These are phyloP conservation scores for Phialemonium atrogriseum DNA, from an alignment of 2,329 filamentous ascomycete species.

Conservation along the genomic window DNA sequence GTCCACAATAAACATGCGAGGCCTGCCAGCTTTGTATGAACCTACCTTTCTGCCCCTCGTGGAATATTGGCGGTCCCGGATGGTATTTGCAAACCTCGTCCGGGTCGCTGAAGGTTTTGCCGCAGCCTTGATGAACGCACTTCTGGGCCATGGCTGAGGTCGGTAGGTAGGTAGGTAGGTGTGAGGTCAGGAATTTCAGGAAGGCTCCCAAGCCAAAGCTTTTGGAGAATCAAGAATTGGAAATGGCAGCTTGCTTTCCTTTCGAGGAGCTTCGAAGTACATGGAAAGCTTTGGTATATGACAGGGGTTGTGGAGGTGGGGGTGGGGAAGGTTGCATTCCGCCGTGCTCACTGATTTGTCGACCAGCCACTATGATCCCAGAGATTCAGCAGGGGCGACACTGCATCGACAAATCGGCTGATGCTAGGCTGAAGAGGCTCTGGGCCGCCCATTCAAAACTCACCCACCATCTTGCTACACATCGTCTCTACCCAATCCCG, in stretches of 20 bases:
- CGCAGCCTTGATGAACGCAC: constrained; percentile 95
- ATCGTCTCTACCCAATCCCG: not conserved
- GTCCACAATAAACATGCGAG: constrained; percentile 7
- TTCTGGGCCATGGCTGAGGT: constrained; percentile 59
- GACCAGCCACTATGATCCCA: too few species aligned
- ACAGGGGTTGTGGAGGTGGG: not conserved
- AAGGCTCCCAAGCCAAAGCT: not conserved
- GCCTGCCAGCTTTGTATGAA: constrained; percentile 11
- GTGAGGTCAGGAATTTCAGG: too few species aligned
- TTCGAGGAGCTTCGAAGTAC: constrained; percentile 15
- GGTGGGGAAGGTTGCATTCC: not conserved
- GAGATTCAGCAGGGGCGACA: too few species aligned
- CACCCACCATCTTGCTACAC: too few species aligned
- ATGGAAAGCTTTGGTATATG: constrained; percentile 12
- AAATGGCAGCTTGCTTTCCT: constrained; percentile 3
- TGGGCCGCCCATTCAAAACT: too few species aligned
- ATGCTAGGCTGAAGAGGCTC: too few species aligned
- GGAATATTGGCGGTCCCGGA: constrained; percentile 87
- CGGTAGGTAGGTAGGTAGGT: not conserved
- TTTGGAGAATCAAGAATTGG: not conserved
- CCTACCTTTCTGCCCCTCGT: constrained; percentile 96
- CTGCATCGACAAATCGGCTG: too few species aligned
- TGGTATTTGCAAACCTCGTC: constrained; percentile 87
- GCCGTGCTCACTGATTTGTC: too few species aligned
- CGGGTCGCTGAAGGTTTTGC: constrained; percentile 74